Conservation (phyloP, 768 basidiomycete species). For the Trametes cubensis region DNA sequence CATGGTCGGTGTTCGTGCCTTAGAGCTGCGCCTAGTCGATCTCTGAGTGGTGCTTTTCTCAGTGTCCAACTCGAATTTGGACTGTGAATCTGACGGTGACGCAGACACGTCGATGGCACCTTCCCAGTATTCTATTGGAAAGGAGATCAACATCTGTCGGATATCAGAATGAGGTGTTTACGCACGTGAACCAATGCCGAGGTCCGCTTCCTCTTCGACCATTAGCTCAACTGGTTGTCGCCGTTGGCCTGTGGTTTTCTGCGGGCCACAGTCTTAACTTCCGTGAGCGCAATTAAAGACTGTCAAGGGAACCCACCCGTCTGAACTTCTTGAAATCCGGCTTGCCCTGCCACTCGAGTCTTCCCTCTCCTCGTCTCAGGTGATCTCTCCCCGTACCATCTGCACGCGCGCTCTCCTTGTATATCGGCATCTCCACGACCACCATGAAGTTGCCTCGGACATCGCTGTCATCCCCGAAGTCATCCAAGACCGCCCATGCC, state of each 20-base stretch:
- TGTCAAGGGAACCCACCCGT: conserved; percentile 47
- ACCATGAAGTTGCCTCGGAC: conserved; percentile 82
- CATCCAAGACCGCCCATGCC: conserved; percentile 62
- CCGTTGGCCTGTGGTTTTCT: conserved; percentile 35
- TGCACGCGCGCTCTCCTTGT: conserved; percentile 35
- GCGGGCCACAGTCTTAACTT: conserved; percentile 32
- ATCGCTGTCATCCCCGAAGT: conserved; percentile 64
- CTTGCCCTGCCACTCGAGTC: conserved; percentile 49
- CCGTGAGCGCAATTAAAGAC: not conserved
- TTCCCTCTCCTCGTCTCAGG: conserved; percentile 28
- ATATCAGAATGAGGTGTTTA: not conserved
- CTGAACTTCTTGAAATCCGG: conserved; percentile 82
- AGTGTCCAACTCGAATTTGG: conserved; percentile 27
- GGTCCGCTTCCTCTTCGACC: conserved; percentile 52
- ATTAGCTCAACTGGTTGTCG: conserved; percentile 54
- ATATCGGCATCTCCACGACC: conserved; percentile 65
- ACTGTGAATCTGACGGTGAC: conserved; percentile 8
- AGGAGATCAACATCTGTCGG: not conserved
- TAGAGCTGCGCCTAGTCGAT: conserved; percentile 9
- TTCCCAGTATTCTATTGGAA: conserved; percentile 61
- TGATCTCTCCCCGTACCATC: conserved; percentile 6
- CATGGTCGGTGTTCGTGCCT: conserved; percentile 27
- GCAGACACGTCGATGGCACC: conserved; percentile 29
- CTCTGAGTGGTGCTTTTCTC: conserved; percentile 12
- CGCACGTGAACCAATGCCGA: conserved; percentile 56